Percentiles rank a stretch among this genome's conserved stretches.
Evolutionary conservation across 2,329 filamentous ascomycete species (phyloP).

Genomic region (Scedosporium apiospermum): DNA sequence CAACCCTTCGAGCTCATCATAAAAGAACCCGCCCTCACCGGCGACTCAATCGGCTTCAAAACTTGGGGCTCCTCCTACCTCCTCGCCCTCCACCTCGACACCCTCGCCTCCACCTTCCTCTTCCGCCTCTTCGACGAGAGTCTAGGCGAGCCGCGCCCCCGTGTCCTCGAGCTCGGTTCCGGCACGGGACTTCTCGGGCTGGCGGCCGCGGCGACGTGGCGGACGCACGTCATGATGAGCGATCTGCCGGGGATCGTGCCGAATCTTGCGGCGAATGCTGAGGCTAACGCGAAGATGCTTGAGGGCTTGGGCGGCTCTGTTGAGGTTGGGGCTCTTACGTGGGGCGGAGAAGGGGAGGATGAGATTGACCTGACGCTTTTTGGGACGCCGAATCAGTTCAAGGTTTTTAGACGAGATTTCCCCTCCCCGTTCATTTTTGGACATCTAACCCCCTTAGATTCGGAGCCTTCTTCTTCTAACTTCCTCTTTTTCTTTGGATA

Average conservation of each 20-base stretch:
- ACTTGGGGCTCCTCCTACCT: conserved; percentile 92
- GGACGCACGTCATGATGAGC: conserved; percentile 60
- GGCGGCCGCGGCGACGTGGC: conserved; percentile 66
- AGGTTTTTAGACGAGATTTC: conserved; percentile 21
- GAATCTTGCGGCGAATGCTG: conserved; percentile 69
- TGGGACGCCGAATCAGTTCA: conserved; percentile 37
- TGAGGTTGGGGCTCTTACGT: conserved; percentile 61
- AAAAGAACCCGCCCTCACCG: conserved; percentile 78
- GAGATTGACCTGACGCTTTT: conserved; percentile 36
- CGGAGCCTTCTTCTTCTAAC: background rate
- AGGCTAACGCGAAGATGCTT: conserved; percentile 51
- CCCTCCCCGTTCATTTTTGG: background rate
- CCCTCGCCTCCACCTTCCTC: conserved; percentile 33
- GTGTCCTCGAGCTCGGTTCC: conserved; percentile 70
- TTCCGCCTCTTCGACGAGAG: conserved; percentile 33
- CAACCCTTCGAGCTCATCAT: conserved; percentile 56
- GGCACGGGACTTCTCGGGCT: conserved; percentile 89
- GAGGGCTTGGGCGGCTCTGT: conserved; percentile 44
- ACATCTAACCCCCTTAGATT: background rate
- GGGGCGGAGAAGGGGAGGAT: conserved; percentile 44
- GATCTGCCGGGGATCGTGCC: conserved; percentile 77
- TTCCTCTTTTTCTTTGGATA: background rate
- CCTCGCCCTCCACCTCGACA: conserved; percentile 61
- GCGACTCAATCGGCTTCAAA: conserved; percentile 83
- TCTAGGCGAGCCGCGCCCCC: conserved; percentile 19